phyloP scores from a whole-genome alignment of 1,284 basidiomycete species.

The Apiotrichum akiyoshidainum region DNA sequence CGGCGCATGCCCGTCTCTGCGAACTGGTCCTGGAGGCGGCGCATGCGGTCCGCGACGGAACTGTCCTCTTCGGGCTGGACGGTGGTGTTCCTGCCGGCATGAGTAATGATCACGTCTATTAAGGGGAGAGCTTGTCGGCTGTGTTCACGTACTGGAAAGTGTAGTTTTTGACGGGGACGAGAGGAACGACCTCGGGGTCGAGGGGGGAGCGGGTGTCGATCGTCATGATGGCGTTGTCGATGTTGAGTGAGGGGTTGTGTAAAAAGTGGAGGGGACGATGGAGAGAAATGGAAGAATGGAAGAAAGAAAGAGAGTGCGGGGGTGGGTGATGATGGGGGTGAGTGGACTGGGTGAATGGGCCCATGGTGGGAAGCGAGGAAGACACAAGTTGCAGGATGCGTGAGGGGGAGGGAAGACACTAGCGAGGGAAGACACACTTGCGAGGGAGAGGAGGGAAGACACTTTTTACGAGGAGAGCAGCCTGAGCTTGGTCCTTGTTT shows the following conservation, averaged over 20 bases:
- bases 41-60: constrained; percentile 82
- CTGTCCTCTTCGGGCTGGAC: constrained; percentile 95
- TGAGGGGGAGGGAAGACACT: not conserved
- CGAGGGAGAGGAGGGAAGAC: not conserved
- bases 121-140: not conserved
- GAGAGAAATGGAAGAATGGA: not conserved
- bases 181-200: constrained; percentile 6
- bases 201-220: not conserved
- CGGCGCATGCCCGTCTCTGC: constrained; percentile 92
- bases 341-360: not conserved
- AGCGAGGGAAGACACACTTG: not conserved
- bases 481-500: too few species aligned
- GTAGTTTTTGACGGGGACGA: constrained; percentile 19
- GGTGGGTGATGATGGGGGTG: not conserved
- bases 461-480: too few species aligned
- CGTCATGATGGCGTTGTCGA: not conserved
- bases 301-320: not conserved
- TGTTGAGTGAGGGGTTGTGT: not conserved
- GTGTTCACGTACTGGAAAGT: constrained; percentile 15
- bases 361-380: not conserved
- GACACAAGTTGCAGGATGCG: not conserved
- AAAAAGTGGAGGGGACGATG: not conserved
- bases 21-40: constrained; percentile 90
- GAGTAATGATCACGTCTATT: not conserved
- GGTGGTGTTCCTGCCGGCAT: constrained; percentile 16